These are phyloP conservation scores for Suhomyces sp. DNA, from an alignment of 805 yeast species.

Conservation along the genomic window DNA sequence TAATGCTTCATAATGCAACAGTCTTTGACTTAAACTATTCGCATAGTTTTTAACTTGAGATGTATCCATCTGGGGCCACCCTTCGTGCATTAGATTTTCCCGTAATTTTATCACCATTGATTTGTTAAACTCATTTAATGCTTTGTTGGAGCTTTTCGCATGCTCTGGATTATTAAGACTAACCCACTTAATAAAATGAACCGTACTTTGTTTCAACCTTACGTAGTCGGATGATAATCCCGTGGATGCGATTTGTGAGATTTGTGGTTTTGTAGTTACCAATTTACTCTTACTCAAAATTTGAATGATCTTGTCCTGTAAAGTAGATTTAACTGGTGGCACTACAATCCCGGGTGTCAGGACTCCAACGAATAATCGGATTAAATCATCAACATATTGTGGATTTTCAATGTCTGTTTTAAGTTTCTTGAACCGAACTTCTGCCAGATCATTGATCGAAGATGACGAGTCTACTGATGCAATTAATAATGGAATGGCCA, in stretches of 20 bases:
- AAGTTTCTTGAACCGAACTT: slow-evolving; percentile 50
- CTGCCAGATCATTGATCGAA: slow-evolving; percentile 54
- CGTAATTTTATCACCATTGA: slow-evolving; percentile 54
- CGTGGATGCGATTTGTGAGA: slow-evolving; percentile 51
- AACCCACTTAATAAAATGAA: slow-evolving; percentile 66
- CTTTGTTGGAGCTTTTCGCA: slow-evolving; percentile 6
- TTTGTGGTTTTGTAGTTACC: slow-evolving; percentile 44
- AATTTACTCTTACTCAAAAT: slow-evolving; percentile 50
- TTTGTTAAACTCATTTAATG: slow-evolving; percentile 31
- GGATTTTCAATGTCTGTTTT: slow-evolving; percentile 52
- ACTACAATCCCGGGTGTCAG: not conserved
- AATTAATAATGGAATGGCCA: slow-evolving; percentile 53
- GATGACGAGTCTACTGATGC: slow-evolving; percentile 64
- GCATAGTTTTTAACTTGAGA: slow-evolving; percentile 37
- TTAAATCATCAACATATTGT: slow-evolving; percentile 43
- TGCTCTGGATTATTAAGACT: slow-evolving; percentile 19
- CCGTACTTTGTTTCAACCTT: slow-evolving; percentile 54
- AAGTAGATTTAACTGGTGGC: slow-evolving; percentile 47
- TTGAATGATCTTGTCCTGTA: slow-evolving; percentile 58
- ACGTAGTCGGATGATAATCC: slow-evolving; percentile 59
- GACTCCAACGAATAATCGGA: slow-evolving; percentile 51
- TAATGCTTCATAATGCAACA: slow-evolving; percentile 73
- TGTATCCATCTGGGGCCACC: slow-evolving; percentile 54
- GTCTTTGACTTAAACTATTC: slow-evolving; percentile 46
- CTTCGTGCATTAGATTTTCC: slow-evolving; percentile 52